Evolutionary conservation across 768 basidiomycete genomes (phyloP).

Genomic region (Rhizopogon vesiculosus): DNA sequence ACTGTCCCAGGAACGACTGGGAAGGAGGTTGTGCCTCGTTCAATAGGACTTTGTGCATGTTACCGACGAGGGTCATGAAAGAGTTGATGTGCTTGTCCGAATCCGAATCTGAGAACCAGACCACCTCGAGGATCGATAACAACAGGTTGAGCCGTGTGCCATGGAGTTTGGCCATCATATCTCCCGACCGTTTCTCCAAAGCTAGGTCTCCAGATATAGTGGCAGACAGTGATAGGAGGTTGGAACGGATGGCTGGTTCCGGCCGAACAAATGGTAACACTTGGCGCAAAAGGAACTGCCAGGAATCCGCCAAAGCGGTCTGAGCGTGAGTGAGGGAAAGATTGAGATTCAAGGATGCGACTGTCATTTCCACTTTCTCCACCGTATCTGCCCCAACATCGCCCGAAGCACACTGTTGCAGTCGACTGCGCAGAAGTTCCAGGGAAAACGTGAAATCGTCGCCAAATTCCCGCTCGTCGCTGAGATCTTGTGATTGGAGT

Average conservation of each 20-base stretch:
- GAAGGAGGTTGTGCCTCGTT: conserved; percentile 74
- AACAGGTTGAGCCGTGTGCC: conserved; percentile 69
- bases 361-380: conserved; percentile 49
- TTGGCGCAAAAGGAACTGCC: conserved; percentile 68
- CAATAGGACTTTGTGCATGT: conserved; percentile 59
- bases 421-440: conserved; percentile 49
- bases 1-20: conserved; percentile 62
- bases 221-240: conserved; percentile 52
- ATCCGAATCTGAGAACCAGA: conserved; percentile 65
- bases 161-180: conserved; percentile 84
- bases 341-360: conserved; percentile 81
- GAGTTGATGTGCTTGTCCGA: conserved; percentile 48
- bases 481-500: conserved; percentile 56
- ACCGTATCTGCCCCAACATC: conserved; percentile 39
- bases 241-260: conserved; percentile 50
- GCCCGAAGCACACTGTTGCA: conserved; percentile 35
- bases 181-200: conserved; percentile 65
- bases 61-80: conserved; percentile 58
- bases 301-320: conserved; percentile 67
- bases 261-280: conserved; percentile 55
- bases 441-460: conserved; percentile 74
- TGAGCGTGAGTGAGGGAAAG: conserved; percentile 82
- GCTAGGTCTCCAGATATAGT: conserved; percentile 65
- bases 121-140: conserved; percentile 72
- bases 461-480: conserved; percentile 72